Conservation (phyloP, 176 grass and related monocot genomes). For the Avena insularis region DNA sequence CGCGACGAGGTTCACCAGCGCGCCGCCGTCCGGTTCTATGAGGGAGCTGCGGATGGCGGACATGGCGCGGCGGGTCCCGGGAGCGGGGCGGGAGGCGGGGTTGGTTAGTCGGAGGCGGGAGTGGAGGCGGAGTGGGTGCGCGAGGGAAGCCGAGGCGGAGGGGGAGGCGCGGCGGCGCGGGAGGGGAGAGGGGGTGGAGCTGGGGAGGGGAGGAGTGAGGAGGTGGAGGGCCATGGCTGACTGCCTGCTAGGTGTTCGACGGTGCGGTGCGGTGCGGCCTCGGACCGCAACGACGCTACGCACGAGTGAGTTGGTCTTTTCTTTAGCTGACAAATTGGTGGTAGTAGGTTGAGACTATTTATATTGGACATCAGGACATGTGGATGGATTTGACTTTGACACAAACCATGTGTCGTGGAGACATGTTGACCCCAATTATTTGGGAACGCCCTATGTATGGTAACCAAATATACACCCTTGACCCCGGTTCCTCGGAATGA, state of each 20-base stretch:
- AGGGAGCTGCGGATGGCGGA: conserved; percentile 63
- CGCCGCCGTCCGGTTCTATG: conserved; percentile 95
- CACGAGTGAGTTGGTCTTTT: background rate
- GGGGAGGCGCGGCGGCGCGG: background rate
- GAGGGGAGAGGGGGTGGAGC: background rate
- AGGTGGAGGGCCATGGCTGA: conserved; percentile 54
- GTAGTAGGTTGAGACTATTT: too few species aligned
- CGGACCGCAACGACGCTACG: background rate
- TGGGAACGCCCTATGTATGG: background rate
- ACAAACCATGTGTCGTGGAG: too few species aligned
- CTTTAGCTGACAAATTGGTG: background rate
- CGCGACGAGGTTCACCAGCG: conserved; percentile 63
- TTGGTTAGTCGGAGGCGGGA: background rate
- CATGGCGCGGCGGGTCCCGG: conserved; percentile 36
- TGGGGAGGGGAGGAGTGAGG: conserved; percentile 47
- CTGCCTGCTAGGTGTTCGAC: conserved; percentile 24
- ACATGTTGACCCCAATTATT: background rate
- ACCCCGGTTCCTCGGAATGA: accelerated
- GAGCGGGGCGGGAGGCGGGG: background rate
- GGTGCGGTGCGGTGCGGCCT: background rate
- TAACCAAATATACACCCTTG: background rate
- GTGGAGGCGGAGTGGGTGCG: background rate
- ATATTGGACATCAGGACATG: too few species aligned
- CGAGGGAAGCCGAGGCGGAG: conserved; percentile 5
- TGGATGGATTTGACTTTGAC: too few species aligned